A percentile compares a stretch with the other conserved stretches of the same genome.
Evolutionary conservation across 1,284 basidiomycete species (phyloP).

Genomic region (Apiotrichum mycotoxinovorans): DNA sequence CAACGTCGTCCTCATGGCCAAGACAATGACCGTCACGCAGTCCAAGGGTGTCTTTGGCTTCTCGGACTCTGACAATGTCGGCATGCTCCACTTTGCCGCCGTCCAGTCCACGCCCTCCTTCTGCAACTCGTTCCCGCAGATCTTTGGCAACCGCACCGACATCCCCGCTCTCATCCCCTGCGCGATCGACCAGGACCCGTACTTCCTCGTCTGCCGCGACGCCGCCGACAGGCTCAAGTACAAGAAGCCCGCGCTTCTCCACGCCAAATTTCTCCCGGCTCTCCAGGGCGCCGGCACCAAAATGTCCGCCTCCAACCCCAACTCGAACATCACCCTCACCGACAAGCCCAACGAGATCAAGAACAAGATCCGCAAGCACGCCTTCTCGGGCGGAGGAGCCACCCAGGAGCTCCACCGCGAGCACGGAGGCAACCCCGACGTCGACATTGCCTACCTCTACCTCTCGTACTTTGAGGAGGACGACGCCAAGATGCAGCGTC

Average conservation of each 20-base stretch:
- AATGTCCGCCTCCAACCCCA: conserved; percentile 93
- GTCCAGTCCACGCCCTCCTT: conserved; percentile 96
- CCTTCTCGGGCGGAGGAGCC: conserved; percentile 82
- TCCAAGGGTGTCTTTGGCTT: conserved; percentile 96
- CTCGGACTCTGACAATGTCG: conserved; percentile 95
- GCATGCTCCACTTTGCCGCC: conserved; percentile 96
- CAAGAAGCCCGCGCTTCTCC: conserved; percentile 87
- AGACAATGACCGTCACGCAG: conserved; percentile 89
- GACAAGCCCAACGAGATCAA: conserved; percentile 91
- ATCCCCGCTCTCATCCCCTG: conserved; percentile 95
- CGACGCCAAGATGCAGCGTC: conserved; percentile 73
- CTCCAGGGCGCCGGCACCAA: conserved; percentile 97
- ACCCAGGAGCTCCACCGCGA: conserved; percentile 89
- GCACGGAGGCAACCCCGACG: conserved; percentile 87
- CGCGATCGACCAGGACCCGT: conserved; percentile 86
- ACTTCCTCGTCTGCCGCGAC: conserved; percentile 93
- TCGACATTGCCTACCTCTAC: conserved; percentile 96
- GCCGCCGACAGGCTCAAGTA: conserved; percentile 91
- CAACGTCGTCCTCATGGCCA: conserved; percentile 88
- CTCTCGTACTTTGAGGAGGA: conserved; percentile 95
- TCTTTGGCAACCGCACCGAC: conserved; percentile 80
- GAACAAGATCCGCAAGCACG: conserved; percentile 94
- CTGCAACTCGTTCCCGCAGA: conserved; percentile 97
- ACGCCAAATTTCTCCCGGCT: conserved; percentile 97
- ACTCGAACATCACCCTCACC: conserved; percentile 91